Evolutionary conservation across 495 filamentous ascomycete species (phyloP).

Genomic region (Tuber melanosporum): DNA sequence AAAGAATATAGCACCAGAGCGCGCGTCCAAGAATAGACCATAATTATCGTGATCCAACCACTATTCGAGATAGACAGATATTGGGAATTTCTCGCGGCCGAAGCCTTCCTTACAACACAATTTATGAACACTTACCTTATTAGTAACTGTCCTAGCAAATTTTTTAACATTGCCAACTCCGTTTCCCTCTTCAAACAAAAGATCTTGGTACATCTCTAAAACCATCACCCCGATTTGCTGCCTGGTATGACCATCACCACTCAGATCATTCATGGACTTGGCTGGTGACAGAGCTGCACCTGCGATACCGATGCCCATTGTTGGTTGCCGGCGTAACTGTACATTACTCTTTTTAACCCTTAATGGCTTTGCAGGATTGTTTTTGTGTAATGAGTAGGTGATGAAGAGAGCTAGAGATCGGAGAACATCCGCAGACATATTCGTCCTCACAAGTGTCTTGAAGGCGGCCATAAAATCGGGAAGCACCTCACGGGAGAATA

Average conservation of each 20-base stretch:
- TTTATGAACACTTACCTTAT: slow-evolving; percentile 62
- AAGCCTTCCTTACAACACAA: background rate
- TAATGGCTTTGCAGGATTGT: slow-evolving; percentile 44
- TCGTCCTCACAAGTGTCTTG: slow-evolving; percentile 66
- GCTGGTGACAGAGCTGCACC: slow-evolving; percentile 30
- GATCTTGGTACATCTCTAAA: slow-evolving; percentile 70
- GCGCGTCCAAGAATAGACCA: background rate
- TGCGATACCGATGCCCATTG: slow-evolving; percentile 39
- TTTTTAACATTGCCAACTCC: slow-evolving; percentile 60
- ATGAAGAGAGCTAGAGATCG: slow-evolving; percentile 87
- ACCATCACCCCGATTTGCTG: slow-evolving; percentile 65
- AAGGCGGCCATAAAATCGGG: slow-evolving; percentile 71
- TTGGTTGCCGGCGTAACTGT: slow-evolving; percentile 36
- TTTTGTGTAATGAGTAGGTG: slow-evolving; percentile 80
- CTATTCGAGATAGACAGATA: background rate
- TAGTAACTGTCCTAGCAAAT: slow-evolving; percentile 91
- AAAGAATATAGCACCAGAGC: background rate
- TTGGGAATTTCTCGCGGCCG: background rate
- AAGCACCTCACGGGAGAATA: slow-evolving; percentile 62
- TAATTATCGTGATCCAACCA: background rate
- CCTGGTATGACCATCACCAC: slow-evolving; percentile 36
- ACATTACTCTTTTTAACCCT: slow-evolving; percentile 52
- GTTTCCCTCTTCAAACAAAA: slow-evolving; percentile 70
- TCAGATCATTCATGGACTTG: slow-evolving; percentile 19
- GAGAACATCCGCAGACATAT: slow-evolving; percentile 71